A percentile compares a stretch with the other conserved stretches of the same genome.
phyloP scores from a whole-genome alignment of 1,284 basidiomycete genomes.

The Ustilago esculenta region DNA sequence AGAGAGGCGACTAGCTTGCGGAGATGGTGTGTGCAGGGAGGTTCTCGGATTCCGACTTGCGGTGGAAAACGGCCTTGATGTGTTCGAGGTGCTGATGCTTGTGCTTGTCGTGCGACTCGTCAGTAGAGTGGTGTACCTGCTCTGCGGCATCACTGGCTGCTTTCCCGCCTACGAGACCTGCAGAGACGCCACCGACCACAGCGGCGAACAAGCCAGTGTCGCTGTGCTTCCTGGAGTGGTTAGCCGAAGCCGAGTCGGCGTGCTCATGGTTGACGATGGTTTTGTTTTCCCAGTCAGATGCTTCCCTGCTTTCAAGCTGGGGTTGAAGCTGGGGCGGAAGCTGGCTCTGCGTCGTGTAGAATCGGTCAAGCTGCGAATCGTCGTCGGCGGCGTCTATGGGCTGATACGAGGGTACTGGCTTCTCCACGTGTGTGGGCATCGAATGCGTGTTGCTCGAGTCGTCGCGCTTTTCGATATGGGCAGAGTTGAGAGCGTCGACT shows the following conservation, averaged over 20 bases:
- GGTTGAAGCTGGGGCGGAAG: constrained; percentile 25
- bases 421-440: constrained; percentile 6
- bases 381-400: constrained; percentile 9
- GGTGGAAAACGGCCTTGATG: constrained; percentile 10
- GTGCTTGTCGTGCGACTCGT: constrained; percentile 27
- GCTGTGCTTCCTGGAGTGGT: constrained; percentile 21
- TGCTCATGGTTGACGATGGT: constrained; percentile 21
- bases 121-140: constrained; percentile 11
- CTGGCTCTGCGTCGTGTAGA: constrained; percentile 37
- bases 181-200: constrained; percentile 31
- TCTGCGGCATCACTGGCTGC: constrained; percentile 11
- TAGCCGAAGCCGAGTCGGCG: not conserved
- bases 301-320: constrained; percentile 2
- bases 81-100: constrained; percentile 20
- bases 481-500: constrained; percentile 2
- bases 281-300: constrained; percentile 18
- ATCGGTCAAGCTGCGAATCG: constrained; percentile 37
- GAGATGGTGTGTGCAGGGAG: not conserved
- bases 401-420: constrained; percentile 14
- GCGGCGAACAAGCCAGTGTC: constrained; percentile 34
- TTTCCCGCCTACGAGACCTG: constrained; percentile 21
- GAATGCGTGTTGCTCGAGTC: constrained; percentile 9
- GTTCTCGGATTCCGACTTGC: constrained; percentile 4
- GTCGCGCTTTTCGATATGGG: not conserved
- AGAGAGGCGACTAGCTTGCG: no score